Conservation (phyloP, 2,329 filamentous ascomycete genomes). For the Aspergillus udagawae region DNA sequence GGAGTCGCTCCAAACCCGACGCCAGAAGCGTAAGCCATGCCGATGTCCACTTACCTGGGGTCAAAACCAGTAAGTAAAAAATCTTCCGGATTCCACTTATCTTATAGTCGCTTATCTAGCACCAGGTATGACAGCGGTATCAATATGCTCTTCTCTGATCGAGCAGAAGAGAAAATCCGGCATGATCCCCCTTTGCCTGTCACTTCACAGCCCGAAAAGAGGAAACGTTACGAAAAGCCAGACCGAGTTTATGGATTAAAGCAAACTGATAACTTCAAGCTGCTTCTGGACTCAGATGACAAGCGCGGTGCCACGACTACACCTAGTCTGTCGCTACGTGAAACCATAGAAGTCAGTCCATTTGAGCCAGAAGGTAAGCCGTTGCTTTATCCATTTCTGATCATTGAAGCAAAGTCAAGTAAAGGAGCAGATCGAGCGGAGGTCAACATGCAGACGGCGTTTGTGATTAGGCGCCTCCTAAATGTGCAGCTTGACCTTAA, state of each 20-base stretch:
- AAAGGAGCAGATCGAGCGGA: conserved; percentile 1
- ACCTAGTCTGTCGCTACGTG: neutral
- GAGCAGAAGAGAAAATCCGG: too few relatives aligned
- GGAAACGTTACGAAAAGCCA: conserved; percentile 6
- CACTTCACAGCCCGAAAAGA: conserved; percentile 9
- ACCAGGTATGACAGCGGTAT: too few relatives aligned
- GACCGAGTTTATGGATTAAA: conserved; percentile 10
- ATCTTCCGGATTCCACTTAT: too few relatives aligned
- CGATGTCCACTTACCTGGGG: too few relatives aligned
- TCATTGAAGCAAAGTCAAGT: conserved; percentile 13
- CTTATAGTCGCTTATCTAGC: too few relatives aligned
- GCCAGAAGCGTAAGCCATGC: too few relatives aligned
- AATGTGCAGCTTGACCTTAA: conserved; percentile 8
- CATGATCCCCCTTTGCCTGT: too few relatives aligned
- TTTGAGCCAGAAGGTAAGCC: conserved; percentile 8
- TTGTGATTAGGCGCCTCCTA: conserved; percentile 5
- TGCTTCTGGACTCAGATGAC: conserved; percentile 6
- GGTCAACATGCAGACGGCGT: conserved; percentile 10
- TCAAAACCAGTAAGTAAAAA: too few relatives aligned
- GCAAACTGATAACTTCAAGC: conserved; percentile 8
- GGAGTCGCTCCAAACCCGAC: too few relatives aligned
- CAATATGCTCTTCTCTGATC: too few relatives aligned
- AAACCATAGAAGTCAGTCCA: conserved; percentile 8
- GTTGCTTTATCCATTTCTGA: conserved; percentile 12
- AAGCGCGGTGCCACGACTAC: neutral